A percentile compares a stretch with the other conserved stretches of the same genome.
Conservation (phyloP, 2,329 filamentous ascomycete species). For the Pseudogymnoascus sp. region DNA sequence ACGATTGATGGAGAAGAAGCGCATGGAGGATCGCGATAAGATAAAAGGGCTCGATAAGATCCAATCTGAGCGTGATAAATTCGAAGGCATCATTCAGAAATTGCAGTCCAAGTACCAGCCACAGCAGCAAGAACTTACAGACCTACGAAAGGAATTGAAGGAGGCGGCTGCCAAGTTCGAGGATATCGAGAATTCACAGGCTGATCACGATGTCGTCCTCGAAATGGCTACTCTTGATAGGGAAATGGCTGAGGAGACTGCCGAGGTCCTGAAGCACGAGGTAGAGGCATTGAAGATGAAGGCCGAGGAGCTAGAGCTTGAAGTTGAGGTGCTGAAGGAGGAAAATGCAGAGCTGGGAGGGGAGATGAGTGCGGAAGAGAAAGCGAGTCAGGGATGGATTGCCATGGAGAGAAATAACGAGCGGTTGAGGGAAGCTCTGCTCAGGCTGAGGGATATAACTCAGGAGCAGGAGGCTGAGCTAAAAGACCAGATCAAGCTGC, state of each 20-base stretch:
- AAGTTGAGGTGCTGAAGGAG: slow-evolving; percentile 77
- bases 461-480: slow-evolving; percentile 78
- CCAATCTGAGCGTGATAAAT: slow-evolving; percentile 68
- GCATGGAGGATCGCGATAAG: slow-evolving; percentile 76
- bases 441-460: slow-evolving; percentile 77
- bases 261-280: slow-evolving; percentile 74
- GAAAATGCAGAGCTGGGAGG: slow-evolving; percentile 79
- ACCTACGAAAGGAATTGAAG: slow-evolving; percentile 69
- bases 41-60: slow-evolving; percentile 70
- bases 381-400: slow-evolving; percentile 77
- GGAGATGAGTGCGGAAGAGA: slow-evolving; percentile 82
- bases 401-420: slow-evolving; percentile 90
- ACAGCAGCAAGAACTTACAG: slow-evolving; percentile 69
- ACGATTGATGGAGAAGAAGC: slow-evolving; percentile 78
- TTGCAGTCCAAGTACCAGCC: slow-evolving; percentile 82
- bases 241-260: slow-evolving; percentile 93
- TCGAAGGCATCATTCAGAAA: slow-evolving; percentile 80
- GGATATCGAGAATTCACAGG: slow-evolving; percentile 63
- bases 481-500: slow-evolving; percentile 61
- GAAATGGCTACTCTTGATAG: slow-evolving; percentile 84
- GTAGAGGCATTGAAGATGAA: slow-evolving; percentile 68
- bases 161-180: slow-evolving; percentile 64
- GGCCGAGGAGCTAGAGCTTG: slow-evolving; percentile 76
- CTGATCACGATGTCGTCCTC: slow-evolving; percentile 75
- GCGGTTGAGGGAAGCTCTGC: slow-evolving; percentile 72